Conservation (phyloP, 2,329 filamentous ascomycete species). For the Zymoseptoria tritici region DNA sequence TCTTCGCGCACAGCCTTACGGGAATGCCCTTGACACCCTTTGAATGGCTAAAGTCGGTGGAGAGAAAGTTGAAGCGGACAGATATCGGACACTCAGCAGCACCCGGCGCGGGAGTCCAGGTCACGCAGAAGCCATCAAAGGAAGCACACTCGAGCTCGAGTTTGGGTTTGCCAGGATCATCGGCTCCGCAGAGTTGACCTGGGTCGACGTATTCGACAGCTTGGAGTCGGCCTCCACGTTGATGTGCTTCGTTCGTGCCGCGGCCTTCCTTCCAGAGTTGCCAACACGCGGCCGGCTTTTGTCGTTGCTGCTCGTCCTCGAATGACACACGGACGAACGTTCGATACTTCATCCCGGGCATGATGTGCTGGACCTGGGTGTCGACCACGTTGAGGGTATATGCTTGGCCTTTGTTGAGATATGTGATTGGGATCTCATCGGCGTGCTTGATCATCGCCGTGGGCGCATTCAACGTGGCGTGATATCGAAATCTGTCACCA, state of each 20-base stretch:
- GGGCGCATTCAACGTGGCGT: slow-evolving; percentile 82
- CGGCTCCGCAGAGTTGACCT: slow-evolving; percentile 47
- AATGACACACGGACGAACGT: slow-evolving; percentile 95
- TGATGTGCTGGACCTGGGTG: slow-evolving; percentile 55
- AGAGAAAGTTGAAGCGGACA: slow-evolving; percentile 95
- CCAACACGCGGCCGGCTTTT: slow-evolving; percentile 77
- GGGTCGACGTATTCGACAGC: slow-evolving; percentile 87
- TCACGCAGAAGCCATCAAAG: slow-evolving; percentile 88
- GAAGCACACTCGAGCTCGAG: slow-evolving; percentile 56
- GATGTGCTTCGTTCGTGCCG: slow-evolving; percentile 91
- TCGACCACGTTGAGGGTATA: slow-evolving; percentile 83
- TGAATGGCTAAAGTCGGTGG: slow-evolving; percentile 96
- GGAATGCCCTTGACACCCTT: slow-evolving; percentile 98
- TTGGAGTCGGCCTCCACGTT: slow-evolving; percentile 82
- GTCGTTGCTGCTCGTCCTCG: slow-evolving; percentile 87
- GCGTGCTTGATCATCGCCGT: slow-evolving; percentile 90
- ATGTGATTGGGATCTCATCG: slow-evolving; percentile 93
- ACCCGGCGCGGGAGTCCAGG: slow-evolving; percentile 64
- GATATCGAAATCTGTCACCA: slow-evolving; percentile 67
- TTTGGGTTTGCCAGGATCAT: slow-evolving; percentile 39
- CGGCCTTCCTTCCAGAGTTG: slow-evolving; percentile 93
- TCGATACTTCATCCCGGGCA: slow-evolving; percentile 63
- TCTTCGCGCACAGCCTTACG: slow-evolving; percentile 87
- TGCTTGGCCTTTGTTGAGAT: slow-evolving; percentile 94
- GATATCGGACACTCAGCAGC: slow-evolving; percentile 75